Percentiles rank a stretch among this genome's conserved stretches.
These are phyloP conservation scores for Lactarius hatsudake DNA, from an alignment of 768 basidiomycete species.

Conservation along the genomic window DNA sequence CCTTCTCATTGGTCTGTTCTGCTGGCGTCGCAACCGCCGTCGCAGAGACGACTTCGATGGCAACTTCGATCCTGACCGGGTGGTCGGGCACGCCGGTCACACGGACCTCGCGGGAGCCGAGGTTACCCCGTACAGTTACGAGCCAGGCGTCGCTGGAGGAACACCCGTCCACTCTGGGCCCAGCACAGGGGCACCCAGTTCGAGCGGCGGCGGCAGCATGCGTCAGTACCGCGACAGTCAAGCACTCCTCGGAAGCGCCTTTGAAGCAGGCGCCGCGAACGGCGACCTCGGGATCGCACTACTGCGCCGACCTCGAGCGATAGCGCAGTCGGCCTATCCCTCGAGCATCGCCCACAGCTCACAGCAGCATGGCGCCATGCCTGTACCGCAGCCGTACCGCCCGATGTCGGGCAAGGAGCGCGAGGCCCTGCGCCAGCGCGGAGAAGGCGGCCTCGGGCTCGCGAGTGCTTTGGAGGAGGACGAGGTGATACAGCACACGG, in stretches of 20 bases:
- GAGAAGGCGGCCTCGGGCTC: constrained; percentile 27
- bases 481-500: constrained; percentile 33
- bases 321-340: background rate
- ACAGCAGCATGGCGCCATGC: background rate
- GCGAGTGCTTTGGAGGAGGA: constrained; percentile 28
- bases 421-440: constrained; percentile 30
- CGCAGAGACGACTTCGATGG: constrained; percentile 47
- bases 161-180: constrained; percentile 24
- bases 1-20: constrained; percentile 32
- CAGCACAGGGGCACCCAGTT: background rate
- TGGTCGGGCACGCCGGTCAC: constrained; percentile 33
- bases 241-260: constrained; percentile 28
- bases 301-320: constrained; percentile 24
- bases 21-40: constrained; percentile 33
- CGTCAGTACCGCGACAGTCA: constrained; percentile 30
- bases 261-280: constrained; percentile 18
- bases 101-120: constrained; percentile 25
- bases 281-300: constrained; percentile 27
- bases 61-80: constrained; percentile 48
- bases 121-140: constrained; percentile 26
- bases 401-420: constrained; percentile 32
- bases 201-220: constrained; percentile 28
- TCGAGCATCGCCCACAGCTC: constrained; percentile 7
- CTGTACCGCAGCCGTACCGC: constrained; percentile 19
- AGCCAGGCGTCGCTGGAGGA: constrained; percentile 29